Conservation (phyloP, 2,329 filamentous ascomycete genomes). For the Dactylellina parvicollis region DNA sequence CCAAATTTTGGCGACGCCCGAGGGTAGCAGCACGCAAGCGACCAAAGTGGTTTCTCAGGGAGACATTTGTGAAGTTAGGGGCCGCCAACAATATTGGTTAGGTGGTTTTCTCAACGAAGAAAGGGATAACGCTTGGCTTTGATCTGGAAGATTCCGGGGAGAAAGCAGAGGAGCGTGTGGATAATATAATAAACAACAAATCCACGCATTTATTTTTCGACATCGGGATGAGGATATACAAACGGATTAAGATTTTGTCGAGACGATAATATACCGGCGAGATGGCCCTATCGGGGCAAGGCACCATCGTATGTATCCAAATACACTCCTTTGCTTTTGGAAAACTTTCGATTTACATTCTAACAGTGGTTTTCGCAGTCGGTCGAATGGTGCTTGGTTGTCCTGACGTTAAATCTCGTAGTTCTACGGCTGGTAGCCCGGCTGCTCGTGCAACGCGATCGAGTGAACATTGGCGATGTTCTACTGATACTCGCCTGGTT, state of each 20-base stretch:
- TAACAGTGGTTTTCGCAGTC: constrained; percentile 22
- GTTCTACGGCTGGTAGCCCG: constrained; percentile 41
- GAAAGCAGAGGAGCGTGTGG: not conserved
- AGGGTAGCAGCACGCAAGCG: not conserved
- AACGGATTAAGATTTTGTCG: constrained; percentile 14
- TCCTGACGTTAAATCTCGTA: constrained; percentile 45
- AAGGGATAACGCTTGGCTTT: constrained; percentile 14
- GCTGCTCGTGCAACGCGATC: constrained; percentile 48
- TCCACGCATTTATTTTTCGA: constrained; percentile 8
- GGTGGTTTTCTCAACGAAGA: not conserved
- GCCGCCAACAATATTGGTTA: not conserved
- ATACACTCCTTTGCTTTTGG: not conserved
- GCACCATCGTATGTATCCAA: constrained; percentile 50
- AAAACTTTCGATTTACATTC: not conserved
- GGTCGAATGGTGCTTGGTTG: constrained; percentile 49
- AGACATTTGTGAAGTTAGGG: not conserved
- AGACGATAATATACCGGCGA: constrained; percentile 52
- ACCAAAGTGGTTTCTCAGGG: constrained; percentile 4
- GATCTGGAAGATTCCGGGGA: not conserved
- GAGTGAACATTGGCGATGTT: constrained; percentile 47
- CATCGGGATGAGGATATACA: constrained; percentile 45
- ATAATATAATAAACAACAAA: constrained; percentile 15
- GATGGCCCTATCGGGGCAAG: constrained; percentile 54
- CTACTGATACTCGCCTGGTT: constrained; percentile 46
- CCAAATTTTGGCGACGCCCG: too few relatives aligned